These are phyloP conservation scores for Halenospora varia DNA, from an alignment of 495 filamentous ascomycete species.

Conservation along the genomic window DNA sequence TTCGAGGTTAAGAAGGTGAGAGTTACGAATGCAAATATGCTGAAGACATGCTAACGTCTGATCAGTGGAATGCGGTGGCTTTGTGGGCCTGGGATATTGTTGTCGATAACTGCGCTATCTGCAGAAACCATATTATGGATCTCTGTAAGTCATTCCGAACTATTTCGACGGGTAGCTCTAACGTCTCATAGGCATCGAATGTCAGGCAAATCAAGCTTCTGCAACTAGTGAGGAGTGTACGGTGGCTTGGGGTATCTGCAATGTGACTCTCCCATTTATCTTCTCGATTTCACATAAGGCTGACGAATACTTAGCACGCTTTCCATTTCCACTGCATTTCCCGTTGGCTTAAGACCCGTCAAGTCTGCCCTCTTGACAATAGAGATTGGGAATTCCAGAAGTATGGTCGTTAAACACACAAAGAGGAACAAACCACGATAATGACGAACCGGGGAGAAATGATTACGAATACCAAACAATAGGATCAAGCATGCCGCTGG, in stretches of 20 bases:
- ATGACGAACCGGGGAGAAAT: not conserved
- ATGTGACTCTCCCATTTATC: constrained; percentile 55
- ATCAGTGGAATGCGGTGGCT: constrained; percentile 97
- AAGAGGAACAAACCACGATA: not conserved
- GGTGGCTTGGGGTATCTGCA: constrained; percentile 98
- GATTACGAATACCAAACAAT: too few relatives aligned
- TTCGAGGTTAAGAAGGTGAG: constrained; percentile 98
- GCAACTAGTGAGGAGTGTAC: constrained; percentile 98
- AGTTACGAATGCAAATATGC: not conserved
- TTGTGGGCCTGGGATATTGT: constrained; percentile 99
- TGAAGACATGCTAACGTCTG: constrained; percentile 5
- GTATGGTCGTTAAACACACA: constrained; percentile 62
- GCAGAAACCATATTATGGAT: constrained; percentile 99
- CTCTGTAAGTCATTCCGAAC: constrained; percentile 60
- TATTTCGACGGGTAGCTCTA: constrained; percentile 11
- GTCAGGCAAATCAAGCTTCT: constrained; percentile 98
- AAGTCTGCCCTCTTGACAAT: constrained; percentile 97
- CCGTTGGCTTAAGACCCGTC: constrained; percentile 98
- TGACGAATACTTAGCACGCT: constrained; percentile 63
- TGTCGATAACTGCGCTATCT: constrained; percentile 99
- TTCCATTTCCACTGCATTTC: constrained; percentile 99
- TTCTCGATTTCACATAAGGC: not conserved
- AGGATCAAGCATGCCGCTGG: too few relatives aligned
- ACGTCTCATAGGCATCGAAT: constrained; percentile 75
- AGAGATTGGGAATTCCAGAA: constrained; percentile 99